Evolutionary conservation across 2,329 filamentous ascomycete genomes (phyloP), one percentile per base, ranked within the genome.

Genomic region (Pseudogymnoascus sp.): DNA sequence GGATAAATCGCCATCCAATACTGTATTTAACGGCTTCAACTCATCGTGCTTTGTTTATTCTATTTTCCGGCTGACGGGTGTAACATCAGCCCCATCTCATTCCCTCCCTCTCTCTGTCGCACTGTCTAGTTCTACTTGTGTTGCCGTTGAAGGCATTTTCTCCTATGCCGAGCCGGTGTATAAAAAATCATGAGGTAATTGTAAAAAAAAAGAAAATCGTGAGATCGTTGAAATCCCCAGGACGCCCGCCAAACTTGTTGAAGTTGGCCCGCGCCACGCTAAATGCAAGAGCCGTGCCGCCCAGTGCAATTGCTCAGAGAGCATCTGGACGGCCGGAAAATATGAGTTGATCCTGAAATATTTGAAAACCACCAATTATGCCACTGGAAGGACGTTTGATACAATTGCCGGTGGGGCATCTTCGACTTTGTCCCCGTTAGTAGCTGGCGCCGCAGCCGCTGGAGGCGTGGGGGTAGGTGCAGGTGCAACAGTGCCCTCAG

Each of bases 171-270:
- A 57, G 51, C 51, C 51, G 16, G 51, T 57, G 19, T 57, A 61
- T 39, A 61, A 61, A 61, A 61, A 61, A 48, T 43, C 62, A 64
- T 61, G 25, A 28, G n/a, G 60, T 62, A 61, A 64, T 28, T 34
- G 23, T 36, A 48, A 63, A 39, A 64, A 43, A 41, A 64, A 43
- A 31, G 36, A 31, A 64, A 64, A 64, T 54, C 61, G 25, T 60
- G 62, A 63, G 64, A 66, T 66, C 65, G 65, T 66, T 66, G 65
- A 66, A 68, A 72, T 71, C 69, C 60, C 62, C 51, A 57, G 57
- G 71, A 73, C 71, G 69, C 51, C 51, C 51, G 51, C 71, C 69
- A 71, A 71, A 72, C 71, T 68, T 74, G 72, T 74, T 74, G 72
- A 74, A 74, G 68, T 72, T 71, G 70, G 67, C 64, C 69, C 69